Evolutionary conservation across 352 stramenopile genomes (phyloP).

Genomic region (Phytophthora macrochlamydospora): DNA sequence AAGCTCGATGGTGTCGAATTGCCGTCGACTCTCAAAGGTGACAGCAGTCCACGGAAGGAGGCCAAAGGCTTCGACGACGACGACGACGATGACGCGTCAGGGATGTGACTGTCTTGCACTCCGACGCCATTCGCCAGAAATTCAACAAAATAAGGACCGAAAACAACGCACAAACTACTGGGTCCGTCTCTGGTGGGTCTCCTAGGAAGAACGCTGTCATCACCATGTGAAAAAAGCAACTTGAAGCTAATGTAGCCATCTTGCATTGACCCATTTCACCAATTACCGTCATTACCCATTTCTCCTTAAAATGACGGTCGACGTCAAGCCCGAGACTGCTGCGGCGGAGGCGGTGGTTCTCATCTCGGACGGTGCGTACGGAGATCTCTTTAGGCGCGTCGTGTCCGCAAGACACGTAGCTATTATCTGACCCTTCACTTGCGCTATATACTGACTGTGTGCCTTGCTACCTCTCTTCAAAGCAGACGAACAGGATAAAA

Average conservation of each 20-base stretch:
- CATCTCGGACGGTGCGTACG: constrained; percentile 54
- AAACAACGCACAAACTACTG: not conserved
- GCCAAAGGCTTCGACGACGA: constrained; percentile 4
- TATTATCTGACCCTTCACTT: constrained; percentile 3
- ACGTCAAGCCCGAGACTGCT: constrained; percentile 29
- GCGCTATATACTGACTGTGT: constrained; percentile 5
- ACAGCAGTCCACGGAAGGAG: constrained; percentile 12
- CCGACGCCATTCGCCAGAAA: constrained; percentile 32
- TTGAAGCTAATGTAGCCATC: constrained; percentile 13
- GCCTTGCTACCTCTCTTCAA: not conserved
- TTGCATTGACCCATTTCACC: not conserved
- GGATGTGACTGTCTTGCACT: constrained; percentile 30
- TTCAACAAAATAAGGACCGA: constrained; percentile 3
- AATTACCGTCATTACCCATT: no score
- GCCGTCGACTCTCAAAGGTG: constrained; percentile 29
- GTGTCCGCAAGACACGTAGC: not conserved
- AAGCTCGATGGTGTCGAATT: constrained; percentile 19
- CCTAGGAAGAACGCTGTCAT: constrained; percentile 41
- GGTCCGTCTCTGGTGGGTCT: constrained; percentile 2
- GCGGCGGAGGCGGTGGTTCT: constrained; percentile 38
- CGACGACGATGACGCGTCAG: constrained; percentile 20
- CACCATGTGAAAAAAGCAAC: not conserved
- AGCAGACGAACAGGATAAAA: constrained; percentile 27
- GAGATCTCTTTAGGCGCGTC: not conserved
- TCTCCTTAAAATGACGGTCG: constrained; percentile 12